Base-by-base conservation (phyloP, 805 yeast species). In the Metschnikowia shivogae region DNA sequence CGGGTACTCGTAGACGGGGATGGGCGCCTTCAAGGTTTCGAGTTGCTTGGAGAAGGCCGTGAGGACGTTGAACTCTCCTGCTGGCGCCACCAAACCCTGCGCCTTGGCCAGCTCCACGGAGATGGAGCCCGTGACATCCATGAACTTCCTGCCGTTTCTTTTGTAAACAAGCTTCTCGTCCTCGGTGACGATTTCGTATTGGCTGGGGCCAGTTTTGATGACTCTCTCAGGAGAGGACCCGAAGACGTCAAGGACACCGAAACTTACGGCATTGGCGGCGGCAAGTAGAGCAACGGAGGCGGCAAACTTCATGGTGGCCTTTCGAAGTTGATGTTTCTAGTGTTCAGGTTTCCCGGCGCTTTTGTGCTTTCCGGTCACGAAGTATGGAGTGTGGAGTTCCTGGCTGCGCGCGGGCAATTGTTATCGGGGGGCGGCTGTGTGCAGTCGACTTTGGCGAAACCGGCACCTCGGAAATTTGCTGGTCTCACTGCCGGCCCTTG, bases 101-200 rank as follows among this genome's bases (percentile, higher is more conserved):
- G 52, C 48, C 35, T 59, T 47, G 5, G 73, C 74, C 20, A 61
- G 68, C 28, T 67, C 66, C 11, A 68, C 56, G 13, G 67, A 59
- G n/a, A 71, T 52, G n/a, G 58, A 61, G 45, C 70, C 69, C 8
- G 92, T 83, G 28, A 84, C 73, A 63, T 85, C 92, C 51, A 86
- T 77, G 59, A 83, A 85, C 22, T 68, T 74, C 29, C 72, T 61
- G 41, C 82, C 82, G 32, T 68, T 60, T 42, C 77, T 61, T 44
- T 54, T 61, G 44, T 68, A 58, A 5, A 50, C 43, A 45, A 65
- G 52, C 49, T 73, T 73, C 9, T 64, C 68, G 6, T 49, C 46
- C 48, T 73, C 78, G 10, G 65, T 51, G n/a, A 67, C 67, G 2
- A 68, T 36, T 40, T 54, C 53, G 47, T 50, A 70, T 4, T 60